A percentile compares a stretch with the other conserved stretches of the same genome.
phyloP scores from a whole-genome alignment of 2,329 filamentous ascomycete genomes.

The Dactylellina parvicollis region DNA sequence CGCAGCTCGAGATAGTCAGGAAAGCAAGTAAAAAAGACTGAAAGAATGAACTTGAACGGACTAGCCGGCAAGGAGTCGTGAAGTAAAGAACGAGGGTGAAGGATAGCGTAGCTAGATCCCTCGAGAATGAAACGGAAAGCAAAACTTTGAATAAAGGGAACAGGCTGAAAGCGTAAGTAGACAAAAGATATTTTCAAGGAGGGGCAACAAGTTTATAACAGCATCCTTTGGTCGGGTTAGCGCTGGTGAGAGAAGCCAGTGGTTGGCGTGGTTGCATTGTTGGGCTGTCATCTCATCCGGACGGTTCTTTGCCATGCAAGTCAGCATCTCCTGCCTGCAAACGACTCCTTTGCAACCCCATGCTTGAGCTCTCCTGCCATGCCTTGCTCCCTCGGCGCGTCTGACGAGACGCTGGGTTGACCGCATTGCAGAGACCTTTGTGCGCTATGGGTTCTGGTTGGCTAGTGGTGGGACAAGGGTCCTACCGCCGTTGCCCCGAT shows the following conservation, averaged over 20 bases:
- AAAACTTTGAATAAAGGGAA: slow-evolving; percentile 22
- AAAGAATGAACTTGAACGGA: slow-evolving; percentile 44
- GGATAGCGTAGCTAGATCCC: slow-evolving; percentile 48
- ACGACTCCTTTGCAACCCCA: too few species aligned
- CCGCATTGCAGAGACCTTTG: neutral
- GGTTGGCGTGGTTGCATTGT: too few species aligned
- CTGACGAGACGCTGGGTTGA: slow-evolving; percentile 27
- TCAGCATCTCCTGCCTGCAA: too few species aligned
- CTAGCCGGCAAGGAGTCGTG: slow-evolving; percentile 23
- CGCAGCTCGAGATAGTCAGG: slow-evolving; percentile 18
- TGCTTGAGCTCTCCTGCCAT: neutral
- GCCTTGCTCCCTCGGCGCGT: slow-evolving; percentile 37
- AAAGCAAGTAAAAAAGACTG: slow-evolving; percentile 20
- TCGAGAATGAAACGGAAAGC: slow-evolving; percentile 16
- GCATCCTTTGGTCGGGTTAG: too few species aligned
- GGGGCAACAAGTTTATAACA: too few species aligned
- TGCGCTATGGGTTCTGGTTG: slow-evolving; percentile 27
- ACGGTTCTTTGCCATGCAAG: too few species aligned
- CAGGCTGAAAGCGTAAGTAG: slow-evolving; percentile 5
- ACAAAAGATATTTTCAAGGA: slow-evolving; percentile 1
- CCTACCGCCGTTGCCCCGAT: slow-evolving; percentile 5
- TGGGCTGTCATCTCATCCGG: too few species aligned
- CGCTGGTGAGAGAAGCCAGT: too few species aligned
- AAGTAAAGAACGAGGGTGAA: slow-evolving; percentile 31
- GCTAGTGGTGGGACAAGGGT: slow-evolving; percentile 8